These are phyloP conservation scores for Wickerhamomyces sp. DNA, from an alignment of 1,139 yeast genomes.

Conservation along the genomic window DNA sequence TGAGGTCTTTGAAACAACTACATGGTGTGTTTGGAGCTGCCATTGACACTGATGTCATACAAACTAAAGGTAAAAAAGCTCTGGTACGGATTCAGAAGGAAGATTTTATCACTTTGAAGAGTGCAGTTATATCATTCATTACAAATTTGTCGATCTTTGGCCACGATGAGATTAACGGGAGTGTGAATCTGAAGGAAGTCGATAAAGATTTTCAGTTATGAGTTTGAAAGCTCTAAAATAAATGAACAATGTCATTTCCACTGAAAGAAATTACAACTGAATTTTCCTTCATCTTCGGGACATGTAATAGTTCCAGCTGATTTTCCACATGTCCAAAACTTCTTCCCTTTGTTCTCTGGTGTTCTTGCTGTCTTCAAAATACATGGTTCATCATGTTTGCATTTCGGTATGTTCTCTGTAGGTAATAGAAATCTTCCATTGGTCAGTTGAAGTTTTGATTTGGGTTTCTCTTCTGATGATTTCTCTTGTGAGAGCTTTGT, in stretches of 20 bases:
- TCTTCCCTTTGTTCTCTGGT: slow-evolving; percentile 42
- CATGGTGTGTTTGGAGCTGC: slow-evolving; percentile 37
- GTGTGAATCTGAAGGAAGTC: slow-evolving; percentile 15
- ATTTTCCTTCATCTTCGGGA: slow-evolving; percentile 19
- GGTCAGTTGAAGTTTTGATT: slow-evolving; percentile 6
- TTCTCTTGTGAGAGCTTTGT: not conserved
- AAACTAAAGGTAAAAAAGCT: slow-evolving; percentile 21
- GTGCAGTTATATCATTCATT: slow-evolving; percentile 26
- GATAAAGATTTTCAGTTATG: slow-evolving; percentile 1
- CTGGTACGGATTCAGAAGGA: slow-evolving; percentile 24
- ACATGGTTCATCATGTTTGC: slow-evolving; percentile 48
- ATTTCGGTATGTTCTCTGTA: slow-evolving; percentile 36
- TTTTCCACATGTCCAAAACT: slow-evolving; percentile 56
- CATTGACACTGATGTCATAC: slow-evolving; percentile 27
- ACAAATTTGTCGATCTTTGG: slow-evolving; percentile 25
- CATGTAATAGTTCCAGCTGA: slow-evolving; percentile 25
- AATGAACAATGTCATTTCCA: slow-evolving; percentile 26
- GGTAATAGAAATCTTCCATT: slow-evolving; percentile 16
- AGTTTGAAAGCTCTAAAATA: not conserved
- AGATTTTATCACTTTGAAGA: slow-evolving; percentile 26
- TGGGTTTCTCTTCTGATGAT: not conserved
- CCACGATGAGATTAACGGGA: slow-evolving; percentile 22
- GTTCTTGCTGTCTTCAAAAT: slow-evolving; percentile 45
- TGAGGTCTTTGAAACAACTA: slow-evolving; percentile 27
- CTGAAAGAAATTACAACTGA: slow-evolving; percentile 35